phyloP scores from a whole-genome alignment of 805 yeast species.

The Nakazawaea laoshanensis region DNA sequence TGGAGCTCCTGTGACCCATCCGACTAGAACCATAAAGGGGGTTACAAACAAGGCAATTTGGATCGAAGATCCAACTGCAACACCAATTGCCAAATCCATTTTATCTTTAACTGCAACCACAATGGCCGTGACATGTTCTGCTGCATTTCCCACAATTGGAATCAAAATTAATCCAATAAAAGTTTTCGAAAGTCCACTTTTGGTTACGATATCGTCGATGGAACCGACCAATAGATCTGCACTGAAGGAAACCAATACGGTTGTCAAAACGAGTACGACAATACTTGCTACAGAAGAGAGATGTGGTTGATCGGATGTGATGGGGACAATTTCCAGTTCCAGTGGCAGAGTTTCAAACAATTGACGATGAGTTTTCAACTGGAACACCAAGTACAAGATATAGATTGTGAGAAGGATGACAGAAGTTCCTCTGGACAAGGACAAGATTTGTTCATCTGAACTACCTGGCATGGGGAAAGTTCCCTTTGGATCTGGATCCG shows the following conservation, averaged over 20 bases:
- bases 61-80: constrained; percentile 91
- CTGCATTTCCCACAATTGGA: constrained; percentile 98
- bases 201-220: constrained; percentile 79
- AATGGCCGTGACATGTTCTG: constrained; percentile 96
- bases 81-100: constrained; percentile 96
- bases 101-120: constrained; percentile 92
- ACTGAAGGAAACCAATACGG: constrained; percentile 76
- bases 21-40: constrained; percentile 87
- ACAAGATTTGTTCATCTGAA: constrained; percentile 39
- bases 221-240: constrained; percentile 94
- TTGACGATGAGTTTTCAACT: constrained; percentile 75
- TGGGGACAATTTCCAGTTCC: constrained; percentile 18
- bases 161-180: constrained; percentile 89
- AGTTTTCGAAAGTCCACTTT: constrained; percentile 85
- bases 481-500: constrained; percentile 25
- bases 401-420: constrained; percentile 71
- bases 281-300: constrained; percentile 50
- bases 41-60: constrained; percentile 94
- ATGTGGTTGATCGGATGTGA: constrained; percentile 26
- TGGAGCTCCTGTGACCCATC: constrained; percentile 89
- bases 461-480: constrained; percentile 29
- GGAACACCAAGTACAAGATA: constrained; percentile 74
- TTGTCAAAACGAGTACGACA: constrained; percentile 48
- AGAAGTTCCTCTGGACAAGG: constrained; percentile 80
- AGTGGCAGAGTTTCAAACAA: constrained; percentile 48